phyloP scores from a whole-genome alignment of 345 rosid species.

The Mangifera indica region DNA sequence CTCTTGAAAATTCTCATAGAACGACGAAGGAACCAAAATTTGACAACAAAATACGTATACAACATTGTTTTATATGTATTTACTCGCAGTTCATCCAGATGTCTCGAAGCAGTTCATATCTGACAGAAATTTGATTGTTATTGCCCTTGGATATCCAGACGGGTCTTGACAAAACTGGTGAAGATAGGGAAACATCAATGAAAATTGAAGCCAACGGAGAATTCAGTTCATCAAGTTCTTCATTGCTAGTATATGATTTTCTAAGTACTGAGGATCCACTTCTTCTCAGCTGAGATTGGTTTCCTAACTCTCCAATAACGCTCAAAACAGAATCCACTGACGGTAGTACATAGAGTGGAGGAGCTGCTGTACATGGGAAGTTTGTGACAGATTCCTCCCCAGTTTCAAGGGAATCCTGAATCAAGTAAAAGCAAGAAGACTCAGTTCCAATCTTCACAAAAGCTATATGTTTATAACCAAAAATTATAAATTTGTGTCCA shows the following conservation, averaged over 20 bases:
- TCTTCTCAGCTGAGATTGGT: conserved; percentile 46
- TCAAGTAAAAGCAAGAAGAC: conserved; percentile 18
- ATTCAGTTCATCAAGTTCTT: conserved; percentile 83
- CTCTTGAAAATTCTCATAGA: neutral
- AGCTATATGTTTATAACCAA: neutral
- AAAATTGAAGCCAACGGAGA: conserved; percentile 63
- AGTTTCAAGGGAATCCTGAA: conserved; percentile 46
- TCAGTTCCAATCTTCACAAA: neutral
- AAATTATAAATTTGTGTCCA: neutral
- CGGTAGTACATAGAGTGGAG: conserved; percentile 60
- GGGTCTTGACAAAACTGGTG: conserved; percentile 31
- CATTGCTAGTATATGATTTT: conserved; percentile 82
- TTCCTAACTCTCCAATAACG: conserved; percentile 43
- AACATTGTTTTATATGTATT: conserved; percentile 16
- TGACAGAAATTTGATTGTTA: conserved; percentile 32
- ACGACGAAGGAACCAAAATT: conserved; percentile 10
- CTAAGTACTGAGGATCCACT: conserved; percentile 61
- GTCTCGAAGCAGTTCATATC: conserved; percentile 79
- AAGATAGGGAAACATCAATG: conserved; percentile 30
- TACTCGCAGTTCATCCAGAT: conserved; percentile 67
- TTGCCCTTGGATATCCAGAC: conserved; percentile 40
- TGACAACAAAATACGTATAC: conserved; percentile 24
- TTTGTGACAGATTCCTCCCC: conserved; percentile 41
- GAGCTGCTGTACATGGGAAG: conserved; percentile 59
- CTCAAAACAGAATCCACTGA: conserved; percentile 48